Evolutionary conservation across 2,329 filamentous ascomycete species (phyloP).

Genomic region (Aspergillus ochraceoroseus): DNA sequence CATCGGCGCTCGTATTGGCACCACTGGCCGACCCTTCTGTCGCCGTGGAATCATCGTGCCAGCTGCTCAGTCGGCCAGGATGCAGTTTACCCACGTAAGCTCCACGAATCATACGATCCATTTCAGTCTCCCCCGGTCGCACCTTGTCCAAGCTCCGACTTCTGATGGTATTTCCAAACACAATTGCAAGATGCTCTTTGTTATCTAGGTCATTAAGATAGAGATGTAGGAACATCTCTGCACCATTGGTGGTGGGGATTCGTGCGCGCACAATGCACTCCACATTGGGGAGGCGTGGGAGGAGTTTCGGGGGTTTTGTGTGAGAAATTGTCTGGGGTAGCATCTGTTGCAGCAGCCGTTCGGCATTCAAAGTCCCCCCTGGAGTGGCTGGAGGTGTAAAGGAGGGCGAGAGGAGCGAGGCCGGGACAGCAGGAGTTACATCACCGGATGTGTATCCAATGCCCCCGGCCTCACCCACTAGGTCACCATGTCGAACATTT

Average conservation of each 20-base stretch:
- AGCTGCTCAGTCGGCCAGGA: slow-evolving; percentile 75
- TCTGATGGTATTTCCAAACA: slow-evolving; percentile 84
- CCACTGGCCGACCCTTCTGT: slow-evolving; percentile 5
- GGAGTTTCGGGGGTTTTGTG: slow-evolving; percentile 63
- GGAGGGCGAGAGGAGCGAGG: slow-evolving; percentile 51
- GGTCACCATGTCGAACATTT: slow-evolving; percentile 17
- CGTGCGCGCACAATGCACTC: slow-evolving; percentile 89
- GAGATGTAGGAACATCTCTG: slow-evolving; percentile 94
- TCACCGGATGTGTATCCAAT: slow-evolving; percentile 27
- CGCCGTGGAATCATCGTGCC: slow-evolving; percentile 47
- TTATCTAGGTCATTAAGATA: slow-evolving; percentile 90
- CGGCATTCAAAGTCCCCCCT: slow-evolving; percentile 37
- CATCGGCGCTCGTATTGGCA: slow-evolving; percentile 4
- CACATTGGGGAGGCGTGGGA: slow-evolving; percentile 74
- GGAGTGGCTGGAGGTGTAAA: slow-evolving; percentile 47
- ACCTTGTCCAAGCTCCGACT: slow-evolving; percentile 55
- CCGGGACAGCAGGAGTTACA: slow-evolving; percentile 47
- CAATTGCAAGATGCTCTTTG: slow-evolving; percentile 95
- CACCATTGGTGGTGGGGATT: slow-evolving; percentile 85
- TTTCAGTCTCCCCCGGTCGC: slow-evolving; percentile 46
- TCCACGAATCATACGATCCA: slow-evolving; percentile 78
- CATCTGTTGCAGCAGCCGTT: slow-evolving; percentile 27
- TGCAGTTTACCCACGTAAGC: slow-evolving; percentile 85
- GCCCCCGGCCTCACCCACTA: slow-evolving; percentile 18
- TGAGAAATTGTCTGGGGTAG: slow-evolving; percentile 22